Conservation (phyloP, 768 basidiomycete species). For the Auricularia cornea region DNA sequence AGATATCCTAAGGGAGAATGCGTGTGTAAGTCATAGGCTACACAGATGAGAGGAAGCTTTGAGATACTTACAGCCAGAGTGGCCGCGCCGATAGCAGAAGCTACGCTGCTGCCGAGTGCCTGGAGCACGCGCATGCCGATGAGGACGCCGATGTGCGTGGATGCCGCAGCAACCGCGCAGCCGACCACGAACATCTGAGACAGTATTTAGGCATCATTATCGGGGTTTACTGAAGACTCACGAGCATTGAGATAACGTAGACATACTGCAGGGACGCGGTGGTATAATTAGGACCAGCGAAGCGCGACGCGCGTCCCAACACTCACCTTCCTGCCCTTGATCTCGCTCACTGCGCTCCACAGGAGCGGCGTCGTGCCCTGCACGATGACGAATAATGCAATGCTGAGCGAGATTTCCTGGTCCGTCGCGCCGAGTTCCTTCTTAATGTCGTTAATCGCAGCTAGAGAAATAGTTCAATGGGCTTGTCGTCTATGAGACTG, state of each 20-base stretch:
- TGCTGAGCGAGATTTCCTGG: slow-evolving; percentile 54
- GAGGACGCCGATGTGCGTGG: slow-evolving; percentile 44
- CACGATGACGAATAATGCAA: slow-evolving; percentile 62
- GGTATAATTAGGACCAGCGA: too few species aligned
- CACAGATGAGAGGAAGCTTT: not conserved
- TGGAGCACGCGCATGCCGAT: slow-evolving; percentile 64
- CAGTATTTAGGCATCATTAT: not conserved
- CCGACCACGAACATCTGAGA: slow-evolving; percentile 41
- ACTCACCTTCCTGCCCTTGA: slow-evolving; percentile 63
- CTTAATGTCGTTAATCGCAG: too few species aligned
- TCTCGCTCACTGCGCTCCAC: slow-evolving; percentile 65
- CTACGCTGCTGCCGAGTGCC: slow-evolving; percentile 59
- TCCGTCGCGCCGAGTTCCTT: slow-evolving; percentile 50
- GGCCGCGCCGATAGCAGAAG: slow-evolving; percentile 64
- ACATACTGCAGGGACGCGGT: slow-evolving; percentile 9
- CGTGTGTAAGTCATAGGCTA: not conserved
- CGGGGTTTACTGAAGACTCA: slow-evolving; percentile 4
- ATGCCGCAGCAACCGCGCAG: slow-evolving; percentile 47
- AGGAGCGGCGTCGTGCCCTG: slow-evolving; percentile 61
- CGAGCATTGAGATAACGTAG: slow-evolving; percentile 17
- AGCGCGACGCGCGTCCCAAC: not conserved
- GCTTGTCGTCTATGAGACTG: too few species aligned
- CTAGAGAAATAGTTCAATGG: too few species aligned
- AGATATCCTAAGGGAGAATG: slow-evolving; percentile 42
- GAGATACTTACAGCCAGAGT: slow-evolving; percentile 42